Conservation (phyloP, 179 eudicot species). For the Silene noctiflora region DNA sequence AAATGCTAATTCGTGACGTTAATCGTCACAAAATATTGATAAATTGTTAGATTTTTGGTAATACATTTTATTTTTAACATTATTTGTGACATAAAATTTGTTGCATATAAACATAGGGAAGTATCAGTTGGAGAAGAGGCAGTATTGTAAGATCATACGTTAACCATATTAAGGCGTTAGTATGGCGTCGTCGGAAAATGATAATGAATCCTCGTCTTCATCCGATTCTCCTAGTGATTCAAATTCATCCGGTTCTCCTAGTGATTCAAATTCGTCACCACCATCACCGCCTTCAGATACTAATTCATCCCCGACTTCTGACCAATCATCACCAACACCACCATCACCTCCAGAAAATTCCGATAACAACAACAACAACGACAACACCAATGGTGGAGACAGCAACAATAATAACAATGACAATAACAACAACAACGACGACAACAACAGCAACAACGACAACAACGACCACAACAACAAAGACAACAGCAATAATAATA, state of each 20-base stretch:
- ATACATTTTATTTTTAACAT: no score
- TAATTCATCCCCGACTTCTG: not conserved
- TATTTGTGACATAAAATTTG: not conserved
- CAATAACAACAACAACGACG: not conserved
- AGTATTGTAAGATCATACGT: not conserved
- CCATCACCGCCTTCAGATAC: not conserved
- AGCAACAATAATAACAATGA: not conserved
- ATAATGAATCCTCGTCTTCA: slow-evolving; percentile 7
- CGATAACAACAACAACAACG: not conserved
- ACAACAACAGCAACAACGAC: not conserved
- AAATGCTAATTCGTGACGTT: not conserved
- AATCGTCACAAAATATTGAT: not conserved
- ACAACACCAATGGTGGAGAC: not conserved
- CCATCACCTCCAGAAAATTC: slow-evolving; percentile 9
- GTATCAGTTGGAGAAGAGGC: slow-evolving; percentile 43
- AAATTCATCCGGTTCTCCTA: slow-evolving; percentile 8
- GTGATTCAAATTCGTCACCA: not conserved
- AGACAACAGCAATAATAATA: not conserved
- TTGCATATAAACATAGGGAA: slow-evolving; percentile 22
- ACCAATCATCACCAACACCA: slow-evolving; percentile 4
- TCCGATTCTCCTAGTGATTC: slow-evolving; percentile 17
- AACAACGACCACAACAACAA: not conserved
- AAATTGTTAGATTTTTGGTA: not conserved
- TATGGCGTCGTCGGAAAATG: slow-evolving; percentile 21
- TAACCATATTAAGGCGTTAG: not conserved